phyloP scores from a whole-genome alignment of 306 rosid species.

The Cucurbita ficifolia region DNA sequence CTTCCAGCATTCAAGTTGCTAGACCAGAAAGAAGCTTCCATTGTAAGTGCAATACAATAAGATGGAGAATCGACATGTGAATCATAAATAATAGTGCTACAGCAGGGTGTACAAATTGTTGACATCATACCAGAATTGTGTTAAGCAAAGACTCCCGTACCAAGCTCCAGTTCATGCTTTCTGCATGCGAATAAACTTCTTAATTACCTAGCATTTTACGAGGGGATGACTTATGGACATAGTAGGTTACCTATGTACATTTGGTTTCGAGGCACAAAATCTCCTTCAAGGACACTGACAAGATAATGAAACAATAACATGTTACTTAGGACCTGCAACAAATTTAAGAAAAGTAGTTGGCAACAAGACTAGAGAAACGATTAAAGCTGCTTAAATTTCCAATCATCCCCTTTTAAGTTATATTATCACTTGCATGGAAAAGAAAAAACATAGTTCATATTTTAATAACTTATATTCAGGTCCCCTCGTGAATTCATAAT shows the following conservation, averaged over 20 bases:
- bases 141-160: slow-evolving; percentile 75
- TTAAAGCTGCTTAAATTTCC: not conserved
- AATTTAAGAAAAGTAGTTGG: slow-evolving; percentile 7
- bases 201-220: slow-evolving; percentile 3
- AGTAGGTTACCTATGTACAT: slow-evolving; percentile 31
- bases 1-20: slow-evolving; percentile 3
- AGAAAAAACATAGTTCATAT: not conserved
- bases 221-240: slow-evolving; percentile 6
- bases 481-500: not conserved
- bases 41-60: not conserved
- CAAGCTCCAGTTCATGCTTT: slow-evolving; percentile 43
- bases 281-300: slow-evolving; percentile 51
- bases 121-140: slow-evolving; percentile 44
- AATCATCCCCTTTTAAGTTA: not conserved
- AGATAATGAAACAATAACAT: slow-evolving; percentile 73
- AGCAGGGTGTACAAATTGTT: not conserved
- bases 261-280: slow-evolving; percentile 50
- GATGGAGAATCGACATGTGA: not conserved
- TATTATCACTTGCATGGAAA: not conserved
- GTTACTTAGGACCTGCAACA: slow-evolving; percentile 42
- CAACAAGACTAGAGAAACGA: not conserved
- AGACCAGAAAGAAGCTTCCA: not conserved
- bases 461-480: not conserved
- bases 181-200: slow-evolving; percentile 30
- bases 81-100: not conserved